These are phyloP conservation scores for Populus ilicifolia DNA, from an alignment of 345 rosid species.

Conservation along the genomic window DNA sequence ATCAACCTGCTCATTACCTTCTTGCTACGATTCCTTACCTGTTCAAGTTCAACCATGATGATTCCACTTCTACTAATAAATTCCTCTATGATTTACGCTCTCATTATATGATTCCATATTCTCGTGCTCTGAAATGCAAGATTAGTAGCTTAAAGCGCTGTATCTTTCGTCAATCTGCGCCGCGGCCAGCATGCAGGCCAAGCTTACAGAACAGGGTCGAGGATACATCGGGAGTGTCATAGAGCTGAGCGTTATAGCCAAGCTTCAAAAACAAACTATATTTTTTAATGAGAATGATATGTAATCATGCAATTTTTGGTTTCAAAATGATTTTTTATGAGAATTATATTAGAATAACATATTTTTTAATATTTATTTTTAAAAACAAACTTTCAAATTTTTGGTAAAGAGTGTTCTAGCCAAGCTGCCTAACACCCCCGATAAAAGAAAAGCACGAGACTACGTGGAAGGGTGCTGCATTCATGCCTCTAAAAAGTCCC, in stretches of 20 bases:
- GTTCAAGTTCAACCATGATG: background rate
- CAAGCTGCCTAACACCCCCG: too few species aligned
- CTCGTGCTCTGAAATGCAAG: background rate
- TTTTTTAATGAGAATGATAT: too few species aligned
- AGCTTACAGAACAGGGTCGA: background rate
- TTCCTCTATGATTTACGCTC: background rate
- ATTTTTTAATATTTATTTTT: too few species aligned
- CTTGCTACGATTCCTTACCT: background rate
- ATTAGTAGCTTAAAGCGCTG: background rate
- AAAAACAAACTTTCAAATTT: too few species aligned
- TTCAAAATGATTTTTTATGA: too few species aligned
- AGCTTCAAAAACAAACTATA: too few species aligned
- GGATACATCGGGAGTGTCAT: background rate
- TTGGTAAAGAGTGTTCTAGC: too few species aligned
- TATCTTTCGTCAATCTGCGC: background rate
- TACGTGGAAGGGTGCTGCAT: too few species aligned
- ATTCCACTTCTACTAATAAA: background rate
- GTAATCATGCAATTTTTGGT: too few species aligned
- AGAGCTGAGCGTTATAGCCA: too few species aligned
- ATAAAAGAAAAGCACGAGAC: background rate
- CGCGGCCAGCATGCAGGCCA: too few species aligned
- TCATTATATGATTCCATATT: background rate
- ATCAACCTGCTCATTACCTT: background rate
- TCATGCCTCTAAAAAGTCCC: background rate
- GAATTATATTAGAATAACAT: too few species aligned